These are phyloP conservation scores for Termitomyces heimii DNA, from an alignment of 768 basidiomycete species.

Conservation along the genomic window DNA sequence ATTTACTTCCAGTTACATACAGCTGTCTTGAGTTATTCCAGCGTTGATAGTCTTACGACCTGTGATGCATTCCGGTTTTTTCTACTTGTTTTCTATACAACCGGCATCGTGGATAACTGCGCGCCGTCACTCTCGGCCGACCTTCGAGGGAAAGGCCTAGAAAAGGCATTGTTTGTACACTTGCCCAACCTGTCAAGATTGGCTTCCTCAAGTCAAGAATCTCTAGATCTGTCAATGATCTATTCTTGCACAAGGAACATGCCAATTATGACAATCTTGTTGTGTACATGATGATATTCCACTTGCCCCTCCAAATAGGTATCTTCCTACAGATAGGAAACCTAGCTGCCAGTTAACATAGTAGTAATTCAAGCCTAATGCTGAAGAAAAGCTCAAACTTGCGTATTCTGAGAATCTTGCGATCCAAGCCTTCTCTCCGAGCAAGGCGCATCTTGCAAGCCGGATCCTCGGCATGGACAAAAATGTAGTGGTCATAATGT, in stretches of 20 bases:
- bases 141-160: background rate
- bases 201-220: background rate
- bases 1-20: background rate
- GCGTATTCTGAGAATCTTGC: background rate
- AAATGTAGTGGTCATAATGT: background rate
- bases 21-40: background rate
- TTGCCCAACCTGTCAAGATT: background rate
- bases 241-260: background rate
- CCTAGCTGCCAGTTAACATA: background rate
- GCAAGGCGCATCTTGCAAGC: background rate
- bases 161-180: background rate
- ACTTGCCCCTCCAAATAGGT: too few relatives aligned
- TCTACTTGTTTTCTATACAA: background rate
- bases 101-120: background rate
- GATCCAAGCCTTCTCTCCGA: conserved; percentile 1
- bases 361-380: background rate
- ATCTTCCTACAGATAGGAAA: background rate
- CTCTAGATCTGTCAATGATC: background rate
- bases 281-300: background rate
- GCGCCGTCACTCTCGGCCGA: conserved; percentile 3
- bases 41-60: background rate
- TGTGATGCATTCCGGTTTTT: background rate
- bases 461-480: conserved; percentile 10
- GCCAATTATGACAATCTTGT: background rate
- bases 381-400: background rate